Evolutionary conservation across 1,284 basidiomycete species (phyloP).

Genomic region (Leccinum variabile): DNA sequence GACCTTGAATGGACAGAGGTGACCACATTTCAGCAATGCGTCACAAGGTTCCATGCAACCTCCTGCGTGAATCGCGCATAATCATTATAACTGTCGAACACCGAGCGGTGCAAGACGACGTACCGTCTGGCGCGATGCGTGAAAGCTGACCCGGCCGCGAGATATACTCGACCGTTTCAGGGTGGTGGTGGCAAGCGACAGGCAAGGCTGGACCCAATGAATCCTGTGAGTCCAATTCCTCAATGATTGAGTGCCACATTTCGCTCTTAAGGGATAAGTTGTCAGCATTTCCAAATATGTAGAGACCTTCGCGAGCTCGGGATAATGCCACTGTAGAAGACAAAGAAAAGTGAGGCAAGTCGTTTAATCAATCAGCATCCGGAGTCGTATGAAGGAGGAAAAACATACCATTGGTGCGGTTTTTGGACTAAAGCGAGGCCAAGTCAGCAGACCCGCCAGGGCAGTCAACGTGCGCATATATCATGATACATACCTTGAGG

Average conservation of each 20-base stretch:
- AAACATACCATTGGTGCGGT: slow-evolving; percentile 52
- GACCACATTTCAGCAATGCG: slow-evolving; percentile 64
- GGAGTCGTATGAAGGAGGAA: not conserved
- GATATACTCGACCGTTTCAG: slow-evolving; percentile 41
- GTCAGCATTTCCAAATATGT: slow-evolving; percentile 65
- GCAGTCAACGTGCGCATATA: slow-evolving; percentile 22
- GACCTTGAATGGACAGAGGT: slow-evolving; percentile 62
- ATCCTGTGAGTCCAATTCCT: slow-evolving; percentile 50
- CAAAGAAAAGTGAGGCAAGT: not conserved
- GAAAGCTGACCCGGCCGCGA: slow-evolving; percentile 55
- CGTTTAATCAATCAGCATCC: not conserved
- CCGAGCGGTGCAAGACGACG: not conserved
- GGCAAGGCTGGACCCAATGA: slow-evolving; percentile 56
- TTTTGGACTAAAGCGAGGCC: slow-evolving; percentile 44
- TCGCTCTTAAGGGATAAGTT: slow-evolving; percentile 47
- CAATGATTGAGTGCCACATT: slow-evolving; percentile 63
- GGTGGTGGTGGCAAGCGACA: slow-evolving; percentile 55
- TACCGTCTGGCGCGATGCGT: slow-evolving; percentile 58
- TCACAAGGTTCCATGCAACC: slow-evolving; percentile 64
- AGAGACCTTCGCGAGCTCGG: slow-evolving; percentile 69
- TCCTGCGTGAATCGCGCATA: slow-evolving; percentile 38
- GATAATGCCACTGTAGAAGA: slow-evolving; percentile 64
- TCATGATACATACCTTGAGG: slow-evolving; percentile 43
- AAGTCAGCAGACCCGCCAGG: not conserved
- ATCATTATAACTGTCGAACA: not conserved